Conservation (phyloP, 2,329 filamentous ascomycete genomes). For the Microdochium bolleyi region DNA sequence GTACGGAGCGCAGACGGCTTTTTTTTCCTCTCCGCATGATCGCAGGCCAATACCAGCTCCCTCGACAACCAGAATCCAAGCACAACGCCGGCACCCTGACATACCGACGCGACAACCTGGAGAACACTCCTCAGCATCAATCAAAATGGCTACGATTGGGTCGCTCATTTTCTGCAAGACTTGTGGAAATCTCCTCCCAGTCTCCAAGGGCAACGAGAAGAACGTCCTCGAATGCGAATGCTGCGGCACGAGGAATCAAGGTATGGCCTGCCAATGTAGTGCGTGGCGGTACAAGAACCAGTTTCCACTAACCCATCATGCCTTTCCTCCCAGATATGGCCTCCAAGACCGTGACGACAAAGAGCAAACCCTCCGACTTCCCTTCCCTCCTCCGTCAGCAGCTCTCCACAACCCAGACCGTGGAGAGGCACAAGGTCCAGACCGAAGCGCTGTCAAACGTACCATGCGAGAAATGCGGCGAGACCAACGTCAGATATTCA, state of each 20-base stretch:
- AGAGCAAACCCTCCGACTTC: constrained; percentile 84
- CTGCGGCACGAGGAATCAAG: constrained; percentile 79
- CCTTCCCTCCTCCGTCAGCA: constrained; percentile 85
- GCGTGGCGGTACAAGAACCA: not conserved
- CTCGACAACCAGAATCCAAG: not conserved
- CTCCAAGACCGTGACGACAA: constrained; percentile 68
- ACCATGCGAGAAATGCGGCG: constrained; percentile 73
- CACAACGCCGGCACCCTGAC: not conserved
- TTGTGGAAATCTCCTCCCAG: constrained; percentile 83
- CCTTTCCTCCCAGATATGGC: constrained; percentile 50
- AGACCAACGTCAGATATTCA: constrained; percentile 75
- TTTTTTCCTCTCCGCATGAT: not conserved
- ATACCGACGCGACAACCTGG: not conserved
- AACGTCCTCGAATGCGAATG: constrained; percentile 75
- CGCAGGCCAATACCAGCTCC: not conserved
- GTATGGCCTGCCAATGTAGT: constrained; percentile 36
- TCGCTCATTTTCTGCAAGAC: constrained; percentile 88
- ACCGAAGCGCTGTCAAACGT: constrained; percentile 59
- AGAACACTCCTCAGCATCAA: not conserved
- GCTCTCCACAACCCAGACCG: constrained; percentile 74
- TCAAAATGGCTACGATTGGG: constrained; percentile 76
- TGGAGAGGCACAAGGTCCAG: constrained; percentile 69
- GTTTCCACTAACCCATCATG: constrained; percentile 4
- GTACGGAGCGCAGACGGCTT: not conserved
- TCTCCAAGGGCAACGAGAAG: constrained; percentile 68